phyloP scores from a whole-genome alignment of 495 filamentous ascomycete species.

The Cladorrhinum samala region DNA sequence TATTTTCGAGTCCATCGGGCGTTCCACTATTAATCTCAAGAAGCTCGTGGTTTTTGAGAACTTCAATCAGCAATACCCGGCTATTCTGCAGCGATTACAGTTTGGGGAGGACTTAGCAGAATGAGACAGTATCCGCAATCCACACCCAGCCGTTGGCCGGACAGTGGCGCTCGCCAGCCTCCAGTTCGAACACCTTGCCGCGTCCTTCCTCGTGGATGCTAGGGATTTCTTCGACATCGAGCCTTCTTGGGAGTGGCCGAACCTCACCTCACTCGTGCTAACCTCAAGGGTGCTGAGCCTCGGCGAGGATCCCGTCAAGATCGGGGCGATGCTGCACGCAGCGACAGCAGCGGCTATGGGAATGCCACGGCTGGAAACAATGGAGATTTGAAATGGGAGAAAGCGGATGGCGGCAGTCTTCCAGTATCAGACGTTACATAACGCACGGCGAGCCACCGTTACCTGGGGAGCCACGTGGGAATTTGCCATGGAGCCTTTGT shows the following conservation, averaged over 20 bases:
- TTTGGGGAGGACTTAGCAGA: conserved; percentile 6
- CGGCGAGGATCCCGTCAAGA: conserved; percentile 19
- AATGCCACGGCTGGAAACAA: conserved; percentile 33
- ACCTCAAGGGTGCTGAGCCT: conserved; percentile 28
- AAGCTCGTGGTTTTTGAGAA: conserved; percentile 29
- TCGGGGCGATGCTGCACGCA: conserved; percentile 26
- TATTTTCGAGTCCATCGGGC: conserved; percentile 24
- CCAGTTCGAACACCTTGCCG: conserved; percentile 31
- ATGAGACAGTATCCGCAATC: conserved; percentile 22
- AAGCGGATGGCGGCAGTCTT: conserved; percentile 32
- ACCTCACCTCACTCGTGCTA: conserved; percentile 28
- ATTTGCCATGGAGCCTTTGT: conserved; percentile 22
- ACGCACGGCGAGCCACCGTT: conserved; percentile 22
- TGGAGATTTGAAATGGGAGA: conserved; percentile 38
- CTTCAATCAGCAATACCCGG: conserved; percentile 27
- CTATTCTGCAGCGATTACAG: conserved; percentile 18
- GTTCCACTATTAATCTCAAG: conserved; percentile 20
- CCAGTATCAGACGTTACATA: conserved; percentile 23
- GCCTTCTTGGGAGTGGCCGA: conserved; percentile 32
- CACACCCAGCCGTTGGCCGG: conserved; percentile 21
- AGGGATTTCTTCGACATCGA: conserved; percentile 29
- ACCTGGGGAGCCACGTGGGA: conserved; percentile 35
- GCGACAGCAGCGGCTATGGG: conserved; percentile 29
- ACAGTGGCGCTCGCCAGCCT: conserved; percentile 26
- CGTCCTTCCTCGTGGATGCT: conserved; percentile 33